phyloP scores from a whole-genome alignment of 2,329 filamentous ascomycete genomes.

The Ustulina deusta region DNA sequence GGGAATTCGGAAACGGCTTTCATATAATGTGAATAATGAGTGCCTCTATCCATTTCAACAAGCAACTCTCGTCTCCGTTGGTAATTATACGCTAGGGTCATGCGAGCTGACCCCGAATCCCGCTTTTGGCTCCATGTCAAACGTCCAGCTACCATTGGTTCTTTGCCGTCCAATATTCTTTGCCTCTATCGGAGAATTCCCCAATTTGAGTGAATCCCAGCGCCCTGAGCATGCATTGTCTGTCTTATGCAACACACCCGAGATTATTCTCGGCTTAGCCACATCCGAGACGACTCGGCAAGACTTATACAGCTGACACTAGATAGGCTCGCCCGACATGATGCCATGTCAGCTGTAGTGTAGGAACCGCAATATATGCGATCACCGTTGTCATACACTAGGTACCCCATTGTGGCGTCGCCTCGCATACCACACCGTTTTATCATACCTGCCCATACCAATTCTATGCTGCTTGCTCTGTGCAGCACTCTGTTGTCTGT shows the following conservation, averaged over 20 bases:
- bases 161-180: neutral
- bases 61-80: too few species aligned
- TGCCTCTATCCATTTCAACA: too few species aligned
- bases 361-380: neutral
- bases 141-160: neutral
- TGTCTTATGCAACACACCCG: neutral
- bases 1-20: neutral
- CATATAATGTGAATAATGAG: too few species aligned
- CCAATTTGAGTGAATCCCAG: neutral
- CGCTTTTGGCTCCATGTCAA: neutral
- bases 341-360: neutral
- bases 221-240: neutral
- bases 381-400: too few species aligned
- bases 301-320: neutral
- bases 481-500: too few species aligned
- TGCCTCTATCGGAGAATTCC: neutral
- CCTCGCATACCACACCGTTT: too few species aligned
- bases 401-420: neutral
- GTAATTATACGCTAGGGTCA: too few species aligned
- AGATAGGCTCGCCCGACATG: neutral
- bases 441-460: too few species aligned
- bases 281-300: conserved; percentile 4
- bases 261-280: conserved; percentile 3
- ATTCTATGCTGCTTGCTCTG: too few species aligned
- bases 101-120: neutral